Base-by-base conservation (phyloP, 2,329 filamentous ascomycete species). In the Esteya vermicola region DNA sequence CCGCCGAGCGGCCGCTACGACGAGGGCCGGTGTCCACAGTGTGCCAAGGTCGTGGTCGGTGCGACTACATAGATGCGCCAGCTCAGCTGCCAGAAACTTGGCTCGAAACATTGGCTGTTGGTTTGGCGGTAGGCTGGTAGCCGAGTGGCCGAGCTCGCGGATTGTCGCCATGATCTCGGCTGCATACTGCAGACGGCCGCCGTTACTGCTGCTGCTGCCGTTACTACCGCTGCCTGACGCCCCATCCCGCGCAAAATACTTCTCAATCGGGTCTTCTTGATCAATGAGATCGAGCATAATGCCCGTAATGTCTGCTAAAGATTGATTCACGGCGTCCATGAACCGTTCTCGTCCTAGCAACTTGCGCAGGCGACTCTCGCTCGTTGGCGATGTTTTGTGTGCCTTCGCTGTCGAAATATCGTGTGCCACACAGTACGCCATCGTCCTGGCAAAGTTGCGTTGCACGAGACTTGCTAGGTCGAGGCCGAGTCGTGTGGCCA, bases 81-180 rank as follows among this genome's bases (percentile, higher is more conserved):
- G 68, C 51, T 91, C 78, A 45, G 80, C 73, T 10, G 80, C 64
- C 4, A 98, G 66, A 50, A 81, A 82, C 48, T 79, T 85, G 22
- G 80, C 78, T 48, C 73, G 80, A 60, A 95, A 96, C 39, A 76
- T 78, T 4, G 91, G 91, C 51, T 96, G 88, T 49, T 94, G 86
- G 41, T 81, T 84, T 10, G 79, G 66, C 4, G 85, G 81, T 8
- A 95, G 62, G 12, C 63, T 59, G 22, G 72, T 68, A 2, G 65
- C 62, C 1, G 86, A 86, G 47, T 78, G 65, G 23, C 81, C 75
- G 47, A 79, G 76, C 4, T 56, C 58, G 47, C 76, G 79, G 52
- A 98, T 94, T 22, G 74, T 67, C 14, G 64, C 62, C 59, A 93
- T 70, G 23, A 72, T 74, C 22, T 75, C 62, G 3, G 72, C 70